A percentile compares a stretch with the other conserved stretches of the same genome.
Conservation (phyloP, 495 filamentous ascomycete species). For the Penicillium parvum region DNA sequence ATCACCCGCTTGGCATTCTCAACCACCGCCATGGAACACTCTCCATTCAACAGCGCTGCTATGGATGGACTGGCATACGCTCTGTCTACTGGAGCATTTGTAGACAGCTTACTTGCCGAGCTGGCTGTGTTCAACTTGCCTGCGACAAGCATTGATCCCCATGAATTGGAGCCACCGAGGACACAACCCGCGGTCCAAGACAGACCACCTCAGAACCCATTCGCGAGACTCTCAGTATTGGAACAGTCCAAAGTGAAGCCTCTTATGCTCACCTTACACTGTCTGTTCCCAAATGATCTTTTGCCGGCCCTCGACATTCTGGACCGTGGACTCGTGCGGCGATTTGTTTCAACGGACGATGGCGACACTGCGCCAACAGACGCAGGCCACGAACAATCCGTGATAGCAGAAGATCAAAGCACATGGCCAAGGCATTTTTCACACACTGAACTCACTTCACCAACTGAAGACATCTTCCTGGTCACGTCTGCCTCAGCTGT, state of each 20-base stretch:
- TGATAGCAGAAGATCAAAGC: neutral
- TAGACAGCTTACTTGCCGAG: slow-evolving; percentile 28
- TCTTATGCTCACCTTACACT: slow-evolving; percentile 50
- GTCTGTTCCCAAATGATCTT: slow-evolving; percentile 50
- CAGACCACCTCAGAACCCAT: slow-evolving; percentile 14
- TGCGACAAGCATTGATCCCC: neutral
- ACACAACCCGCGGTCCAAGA: slow-evolving; percentile 3
- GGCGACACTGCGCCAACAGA: neutral
- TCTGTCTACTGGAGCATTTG: slow-evolving; percentile 14
- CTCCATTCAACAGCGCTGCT: no score
- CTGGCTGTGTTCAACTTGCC: slow-evolving; percentile 13
- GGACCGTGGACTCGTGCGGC: slow-evolving; percentile 64
- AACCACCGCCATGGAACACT: neutral
- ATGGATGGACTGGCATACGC: no score
- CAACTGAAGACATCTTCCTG: slow-evolving; percentile 27
- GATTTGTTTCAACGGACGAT: slow-evolving; percentile 19
- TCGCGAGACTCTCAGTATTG: slow-evolving; percentile 17
- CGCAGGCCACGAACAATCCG: slow-evolving; percentile 1
- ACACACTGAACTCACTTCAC: neutral
- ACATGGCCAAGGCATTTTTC: neutral
- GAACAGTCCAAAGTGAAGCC: slow-evolving; percentile 30
- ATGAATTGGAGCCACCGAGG: slow-evolving; percentile 5
- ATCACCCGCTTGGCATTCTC: no score
- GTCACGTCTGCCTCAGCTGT: slow-evolving; percentile 44
- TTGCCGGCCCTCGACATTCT: slow-evolving; percentile 79